Base-by-base conservation (phyloP, 2,329 filamentous ascomycete genomes). In the Phyllachora maydis region DNA sequence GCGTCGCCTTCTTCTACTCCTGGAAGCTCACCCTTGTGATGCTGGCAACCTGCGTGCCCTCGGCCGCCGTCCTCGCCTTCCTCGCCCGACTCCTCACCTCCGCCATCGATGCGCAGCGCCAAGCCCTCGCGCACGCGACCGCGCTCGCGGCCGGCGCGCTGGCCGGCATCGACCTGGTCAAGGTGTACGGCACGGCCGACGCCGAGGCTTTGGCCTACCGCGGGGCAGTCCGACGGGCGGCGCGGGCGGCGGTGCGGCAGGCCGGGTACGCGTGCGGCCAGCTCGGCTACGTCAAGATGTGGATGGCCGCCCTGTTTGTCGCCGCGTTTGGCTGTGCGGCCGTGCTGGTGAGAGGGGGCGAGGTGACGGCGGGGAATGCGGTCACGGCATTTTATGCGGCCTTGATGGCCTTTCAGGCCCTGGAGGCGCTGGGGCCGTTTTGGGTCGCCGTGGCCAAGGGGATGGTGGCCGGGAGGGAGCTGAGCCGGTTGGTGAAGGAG, bases 311-410 rank as follows among this genome's bases (percentile, higher is more conserved):
- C 2, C 69, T 93, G 41, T 93, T 95, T 33, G 72, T 90, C 0
- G 63, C 82, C 27, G 83, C 82, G 0, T 93, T 95, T 38, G 92
- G 78, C 66, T 91, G 83, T 35, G 83, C 82, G 0, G 63, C 73
- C 14, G 52, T 64, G 2, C 57, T 92, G 2, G 68, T 88, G 7
- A 52, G 56, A 7, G 46, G 59, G 2, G 67, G 66, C 2, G 43
- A 56, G 1, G 49, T 65, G 8, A 56, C 52, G 8, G 51, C 78
- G 0, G 76, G 72, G 1, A 54, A 72, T 26, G 65, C 91, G 3
- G 45, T 93, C 21, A 88, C 78, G 0, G 76, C 81, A 0, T 93
- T 95, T 33, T 91, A 88, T 52, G 66, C 77, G 4, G 75, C 74
- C 3, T 50, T 93, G 17, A 67, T 69, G 23, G 74, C 76, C 1